Evolutionary conservation across 2,329 filamentous ascomycete genomes (phyloP).

Genomic region (Torrubiellomyces zombiae): DNA sequence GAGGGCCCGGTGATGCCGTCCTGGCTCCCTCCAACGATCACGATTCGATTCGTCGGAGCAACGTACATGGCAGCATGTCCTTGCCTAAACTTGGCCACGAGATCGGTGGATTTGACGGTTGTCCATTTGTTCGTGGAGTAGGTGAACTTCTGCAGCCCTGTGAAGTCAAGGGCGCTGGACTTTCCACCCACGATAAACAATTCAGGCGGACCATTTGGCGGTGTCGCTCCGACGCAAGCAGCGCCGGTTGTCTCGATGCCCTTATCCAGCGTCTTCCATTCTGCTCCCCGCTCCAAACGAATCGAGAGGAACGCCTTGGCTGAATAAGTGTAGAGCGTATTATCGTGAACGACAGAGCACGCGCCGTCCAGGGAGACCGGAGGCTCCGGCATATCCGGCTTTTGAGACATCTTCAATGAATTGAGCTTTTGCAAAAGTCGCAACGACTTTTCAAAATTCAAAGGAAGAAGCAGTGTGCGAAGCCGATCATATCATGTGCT

Average conservation of each 20-base stretch:
- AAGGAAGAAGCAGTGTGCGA: no score
- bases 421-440: no score
- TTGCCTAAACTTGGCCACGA: conserved; percentile 49
- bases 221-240: conserved; percentile 56
- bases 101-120: conserved; percentile 23
- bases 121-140: conserved; percentile 38
- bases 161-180: conserved; percentile 35
- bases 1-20: conserved; percentile 41
- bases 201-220: conserved; percentile 39
- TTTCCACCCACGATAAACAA: conserved; percentile 73
- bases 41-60: conserved; percentile 48
- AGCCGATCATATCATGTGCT: no score
- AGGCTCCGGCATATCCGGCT: conserved; percentile 57
- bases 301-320: conserved; percentile 60
- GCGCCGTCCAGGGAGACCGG: conserved; percentile 53
- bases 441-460: no score
- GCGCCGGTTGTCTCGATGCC: conserved; percentile 59
- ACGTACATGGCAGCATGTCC: conserved; percentile 67
- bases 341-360: conserved; percentile 67
- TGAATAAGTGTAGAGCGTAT: conserved; percentile 75
- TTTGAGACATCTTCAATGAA: no score
- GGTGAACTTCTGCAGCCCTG: conserved; percentile 56
- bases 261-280: conserved; percentile 51
- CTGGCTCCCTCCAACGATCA: conserved; percentile 66
- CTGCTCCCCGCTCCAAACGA: conserved; percentile 46